These are phyloP conservation scores for Arxiozyma slooffiae DNA, from an alignment of 1,139 yeast genomes.

Conservation along the genomic window DNA sequence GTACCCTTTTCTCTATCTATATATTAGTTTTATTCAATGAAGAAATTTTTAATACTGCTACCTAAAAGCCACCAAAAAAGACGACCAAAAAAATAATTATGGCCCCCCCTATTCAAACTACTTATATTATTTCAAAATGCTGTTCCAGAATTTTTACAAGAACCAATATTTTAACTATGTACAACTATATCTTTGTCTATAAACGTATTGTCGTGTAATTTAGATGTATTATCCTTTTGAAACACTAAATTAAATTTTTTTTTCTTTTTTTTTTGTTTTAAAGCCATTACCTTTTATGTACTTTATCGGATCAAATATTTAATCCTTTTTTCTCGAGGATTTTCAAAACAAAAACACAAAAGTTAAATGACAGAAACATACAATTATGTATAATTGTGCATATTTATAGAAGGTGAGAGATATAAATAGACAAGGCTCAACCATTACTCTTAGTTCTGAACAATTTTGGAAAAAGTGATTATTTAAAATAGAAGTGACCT, in stretches of 20 bases:
- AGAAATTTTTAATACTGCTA: neutral
- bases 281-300: neutral
- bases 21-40: neutral
- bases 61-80: neutral
- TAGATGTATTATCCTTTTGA: neutral
- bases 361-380: neutral
- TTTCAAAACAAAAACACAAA: neutral
- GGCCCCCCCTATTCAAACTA: neutral
- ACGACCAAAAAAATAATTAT: too few relatives aligned
- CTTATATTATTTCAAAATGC: too few relatives aligned
- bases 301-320: neutral
- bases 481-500: neutral
- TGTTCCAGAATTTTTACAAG: neutral
- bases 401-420: too few relatives aligned
- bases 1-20: neutral
- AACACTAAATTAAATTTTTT: neutral
- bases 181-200: neutral
- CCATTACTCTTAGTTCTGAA: too few relatives aligned
- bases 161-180: neutral
- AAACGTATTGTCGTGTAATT: too few relatives aligned
- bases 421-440: neutral
- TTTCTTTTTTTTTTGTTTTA: too few relatives aligned
- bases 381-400: neutral
- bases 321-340: neutral
- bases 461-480: neutral